Conservation (phyloP, 73 alveolate species). For the Symbiodinium pilosum region DNA sequence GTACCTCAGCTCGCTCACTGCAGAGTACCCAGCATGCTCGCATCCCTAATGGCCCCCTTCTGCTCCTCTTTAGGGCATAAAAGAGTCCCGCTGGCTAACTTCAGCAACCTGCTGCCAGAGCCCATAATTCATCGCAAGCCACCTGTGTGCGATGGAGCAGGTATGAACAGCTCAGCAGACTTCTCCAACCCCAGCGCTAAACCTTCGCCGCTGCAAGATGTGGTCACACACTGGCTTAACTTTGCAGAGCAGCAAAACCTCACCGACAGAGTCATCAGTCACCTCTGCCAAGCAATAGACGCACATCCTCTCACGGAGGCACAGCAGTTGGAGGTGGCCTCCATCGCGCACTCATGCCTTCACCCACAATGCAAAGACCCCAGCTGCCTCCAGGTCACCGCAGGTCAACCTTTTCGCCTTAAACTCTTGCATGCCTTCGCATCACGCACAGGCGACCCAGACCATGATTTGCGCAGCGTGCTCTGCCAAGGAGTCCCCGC, state of each 20-base stretch:
- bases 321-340: neutral
- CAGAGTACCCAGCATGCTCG: neutral
- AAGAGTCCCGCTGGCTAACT: no score
- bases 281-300: neutral
- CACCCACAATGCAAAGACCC: neutral
- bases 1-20: neutral
- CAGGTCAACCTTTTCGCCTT: neutral
- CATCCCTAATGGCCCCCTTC: neutral
- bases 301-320: neutral
- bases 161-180: neutral
- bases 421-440: neutral
- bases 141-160: neutral
- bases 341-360: neutral
- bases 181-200: neutral
- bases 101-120: no score
- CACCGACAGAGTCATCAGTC: neutral
- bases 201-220: neutral
- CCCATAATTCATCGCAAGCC: no score
- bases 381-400: no score
- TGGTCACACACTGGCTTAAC: neutral
- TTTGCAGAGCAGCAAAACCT: neutral
- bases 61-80: no score
- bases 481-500: neutral
- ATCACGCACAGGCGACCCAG: neutral
- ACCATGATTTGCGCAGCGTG: neutral